Evolutionary conservation across 495 filamentous ascomycete species (phyloP).

Genomic region (Echria macrotheca): DNA sequence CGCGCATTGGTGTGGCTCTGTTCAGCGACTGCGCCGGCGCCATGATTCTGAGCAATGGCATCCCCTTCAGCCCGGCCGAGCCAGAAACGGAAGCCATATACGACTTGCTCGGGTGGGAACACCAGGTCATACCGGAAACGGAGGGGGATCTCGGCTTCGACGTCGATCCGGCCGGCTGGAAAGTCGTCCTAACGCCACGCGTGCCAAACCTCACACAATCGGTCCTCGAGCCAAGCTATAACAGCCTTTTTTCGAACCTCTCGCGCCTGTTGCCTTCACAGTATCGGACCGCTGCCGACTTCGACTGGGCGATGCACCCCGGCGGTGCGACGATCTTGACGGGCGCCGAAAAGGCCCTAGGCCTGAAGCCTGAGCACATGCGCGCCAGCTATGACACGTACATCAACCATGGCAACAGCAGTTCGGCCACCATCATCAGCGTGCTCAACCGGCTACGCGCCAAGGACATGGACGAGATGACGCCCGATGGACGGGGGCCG

Average conservation of each 20-base stretch:
- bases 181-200: constrained; percentile 52
- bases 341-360: constrained; percentile 50
- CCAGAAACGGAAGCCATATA: constrained; percentile 35
- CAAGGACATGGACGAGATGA: constrained; percentile 52
- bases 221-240: constrained; percentile 46
- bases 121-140: constrained; percentile 49
- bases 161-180: constrained; percentile 55
- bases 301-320: constrained; percentile 67
- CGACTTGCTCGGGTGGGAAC: constrained; percentile 55
- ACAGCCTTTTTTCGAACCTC: constrained; percentile 38
- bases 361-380: constrained; percentile 52
- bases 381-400: constrained; percentile 59
- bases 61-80: constrained; percentile 23
- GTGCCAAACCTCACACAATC: constrained; percentile 49
- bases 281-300: constrained; percentile 42
- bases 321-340: constrained; percentile 60
- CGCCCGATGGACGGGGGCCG: constrained; percentile 34
- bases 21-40: constrained; percentile 62
- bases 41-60: constrained; percentile 51
- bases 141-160: constrained; percentile 56
- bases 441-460: constrained; percentile 52
- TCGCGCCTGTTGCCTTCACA: constrained; percentile 33
- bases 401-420: constrained; percentile 58
- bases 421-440: constrained; percentile 55
- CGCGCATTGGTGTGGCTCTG: constrained; percentile 53